Evolutionary conservation across 2,329 filamentous ascomycete genomes (phyloP).

Genomic region (Fusarium pseudograminearum): DNA sequence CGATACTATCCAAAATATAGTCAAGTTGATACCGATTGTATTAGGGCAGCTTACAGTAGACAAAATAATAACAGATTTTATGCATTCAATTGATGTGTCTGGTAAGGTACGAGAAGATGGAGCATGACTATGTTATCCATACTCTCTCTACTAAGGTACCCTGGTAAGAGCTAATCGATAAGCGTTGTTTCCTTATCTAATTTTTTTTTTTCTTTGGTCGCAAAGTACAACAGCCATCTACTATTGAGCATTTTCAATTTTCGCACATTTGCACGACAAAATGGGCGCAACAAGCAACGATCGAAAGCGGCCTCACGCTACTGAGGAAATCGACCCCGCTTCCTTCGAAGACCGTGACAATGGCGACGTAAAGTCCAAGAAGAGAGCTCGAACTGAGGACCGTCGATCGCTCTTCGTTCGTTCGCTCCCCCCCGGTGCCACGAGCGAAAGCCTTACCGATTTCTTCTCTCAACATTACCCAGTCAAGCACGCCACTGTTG

Average conservation of each 20-base stretch:
- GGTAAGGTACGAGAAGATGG: not conserved
- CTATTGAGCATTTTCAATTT: constrained; percentile 9
- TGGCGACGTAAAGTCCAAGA: constrained; percentile 54
- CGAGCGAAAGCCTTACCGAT: constrained; percentile 83
- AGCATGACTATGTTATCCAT: not conserved
- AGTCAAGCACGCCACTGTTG: constrained; percentile 95
- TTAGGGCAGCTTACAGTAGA: too few species aligned
- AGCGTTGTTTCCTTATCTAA: constrained; percentile 21
- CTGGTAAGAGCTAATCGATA: constrained; percentile 15
- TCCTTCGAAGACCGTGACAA: constrained; percentile 51
- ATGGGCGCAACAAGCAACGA: constrained; percentile 51
- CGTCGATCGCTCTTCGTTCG: constrained; percentile 88
- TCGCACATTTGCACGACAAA: constrained; percentile 14
- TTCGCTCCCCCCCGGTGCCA: constrained; percentile 81
- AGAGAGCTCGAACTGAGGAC: constrained; percentile 70
- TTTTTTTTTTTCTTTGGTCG: constrained; percentile 34
- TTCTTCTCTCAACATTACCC: constrained; percentile 96
- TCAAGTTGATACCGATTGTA: too few species aligned
- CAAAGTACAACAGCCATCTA: constrained; percentile 13
- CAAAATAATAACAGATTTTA: not conserved
- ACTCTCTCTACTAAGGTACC: not conserved
- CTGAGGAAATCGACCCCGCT: constrained; percentile 49
- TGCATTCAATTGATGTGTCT: not conserved
- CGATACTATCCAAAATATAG: not conserved
- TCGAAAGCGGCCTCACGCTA: constrained; percentile 53